These are phyloP conservation scores for Echium plantagineum DNA, from an alignment of 257 asterid genomes.

Conservation along the genomic window DNA sequence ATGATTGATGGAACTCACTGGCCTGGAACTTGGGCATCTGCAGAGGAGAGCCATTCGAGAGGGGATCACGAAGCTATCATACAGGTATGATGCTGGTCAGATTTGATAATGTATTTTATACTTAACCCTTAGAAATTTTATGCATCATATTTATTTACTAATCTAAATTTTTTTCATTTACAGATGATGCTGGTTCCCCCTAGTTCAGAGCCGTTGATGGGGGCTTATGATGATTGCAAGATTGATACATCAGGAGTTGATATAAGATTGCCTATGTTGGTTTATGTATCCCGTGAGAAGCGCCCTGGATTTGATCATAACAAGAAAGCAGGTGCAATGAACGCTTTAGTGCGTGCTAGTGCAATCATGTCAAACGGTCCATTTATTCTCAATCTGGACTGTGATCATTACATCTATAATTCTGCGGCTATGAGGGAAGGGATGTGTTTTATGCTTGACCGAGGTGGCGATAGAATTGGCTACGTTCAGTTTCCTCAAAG, in stretches of 20 bases:
- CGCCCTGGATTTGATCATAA: constrained; percentile 72
- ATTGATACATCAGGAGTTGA: constrained; percentile 61
- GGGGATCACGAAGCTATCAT: constrained; percentile 90
- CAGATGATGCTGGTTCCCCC: constrained; percentile 92
- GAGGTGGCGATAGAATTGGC: constrained; percentile 87
- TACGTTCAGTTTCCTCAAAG: constrained; percentile 84
- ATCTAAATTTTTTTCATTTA: constrained; percentile 1
- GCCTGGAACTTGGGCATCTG: constrained; percentile 85
- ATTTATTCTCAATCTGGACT: constrained; percentile 80
- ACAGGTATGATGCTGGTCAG: constrained; percentile 34
- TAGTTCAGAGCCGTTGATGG: constrained; percentile 56
- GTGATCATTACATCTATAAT: constrained; percentile 82
- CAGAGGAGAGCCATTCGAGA: constrained; percentile 56
- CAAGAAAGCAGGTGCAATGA: constrained; percentile 98
- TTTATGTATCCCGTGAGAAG: constrained; percentile 88
- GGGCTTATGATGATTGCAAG: constrained; percentile 45
- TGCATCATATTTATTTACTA: not conserved
- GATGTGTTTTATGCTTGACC: constrained; percentile 94
- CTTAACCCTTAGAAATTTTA: not conserved
- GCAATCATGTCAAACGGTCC: constrained; percentile 91
- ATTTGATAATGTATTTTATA: not conserved
- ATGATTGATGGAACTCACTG: constrained; percentile 89
- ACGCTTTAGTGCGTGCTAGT: constrained; percentile 81
- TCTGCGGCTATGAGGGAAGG: constrained; percentile 73
- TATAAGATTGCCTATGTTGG: constrained; percentile 77